Evolutionary conservation across 495 filamentous ascomycete species (phyloP), one percentile per base, ranked within the genome.

Genomic region (Penicillium cosmopolitanum): DNA sequence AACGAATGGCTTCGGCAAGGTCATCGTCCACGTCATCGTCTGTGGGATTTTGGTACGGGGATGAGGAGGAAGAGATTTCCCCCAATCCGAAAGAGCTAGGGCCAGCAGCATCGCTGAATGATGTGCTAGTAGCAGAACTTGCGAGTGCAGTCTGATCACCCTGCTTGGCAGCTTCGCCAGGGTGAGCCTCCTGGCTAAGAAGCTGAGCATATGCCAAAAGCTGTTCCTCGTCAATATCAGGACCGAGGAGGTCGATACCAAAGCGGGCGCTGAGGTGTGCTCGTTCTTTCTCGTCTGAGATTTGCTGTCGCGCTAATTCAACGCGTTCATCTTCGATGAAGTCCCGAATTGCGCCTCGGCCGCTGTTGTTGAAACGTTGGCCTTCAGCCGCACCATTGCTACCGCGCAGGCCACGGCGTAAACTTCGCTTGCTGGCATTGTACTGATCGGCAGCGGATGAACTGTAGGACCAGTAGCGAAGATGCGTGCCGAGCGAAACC

Each of bases 381-480:
- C 75, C 80, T 43, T 81, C 80, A 7, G 77, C 72, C 12, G 71
- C 71, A 19, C 80, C 77, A 58, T 87, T 87, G 66, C 77, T 83
- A 38, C 85, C 83, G 35, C 86, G 83, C 63, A 83, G 80, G 35
- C 79, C 76, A 50, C 83, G 83, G 42, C 87, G 84, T 18, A 85
- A 77, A 23, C 83, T 78, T 57, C 87, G 84, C 64, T 89, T 89
- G 63, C 74, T 83, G 25, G 74, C 74, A 57, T 88, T 86, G 66
- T 86, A 88, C 56, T 88, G 80, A 69, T 89, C 87, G 7, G 83
- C 82, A 34, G 77, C 75, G 12, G 79, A 73, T 31, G 93, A 94
- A 67, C 90, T 96, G 69, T 96, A 97, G 16, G 89, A 87, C 95
- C 95, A 98, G 69, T 93, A 97, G 35, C 91, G 88, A 9, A 98